Conservation (phyloP, 129 eudicot genomes). For the Arctium minus region DNA sequence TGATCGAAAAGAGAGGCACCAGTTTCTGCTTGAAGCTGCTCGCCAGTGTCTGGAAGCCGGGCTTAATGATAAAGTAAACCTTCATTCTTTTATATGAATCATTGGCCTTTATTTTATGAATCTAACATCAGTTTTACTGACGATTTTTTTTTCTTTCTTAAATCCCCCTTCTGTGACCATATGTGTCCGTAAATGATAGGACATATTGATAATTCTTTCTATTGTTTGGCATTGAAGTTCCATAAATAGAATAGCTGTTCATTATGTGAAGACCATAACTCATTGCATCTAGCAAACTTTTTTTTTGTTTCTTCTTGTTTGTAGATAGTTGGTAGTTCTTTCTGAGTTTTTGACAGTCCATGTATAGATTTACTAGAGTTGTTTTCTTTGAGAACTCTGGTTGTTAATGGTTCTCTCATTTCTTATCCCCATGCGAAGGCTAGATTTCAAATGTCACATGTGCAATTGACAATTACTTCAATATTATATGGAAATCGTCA, state of each 20-base stretch:
- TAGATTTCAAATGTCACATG: background rate
- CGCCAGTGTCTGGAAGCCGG: slow-evolving; percentile 89
- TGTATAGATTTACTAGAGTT: background rate
- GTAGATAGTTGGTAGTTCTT: background rate
- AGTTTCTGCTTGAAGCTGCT: slow-evolving; percentile 92
- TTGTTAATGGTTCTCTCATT: background rate
- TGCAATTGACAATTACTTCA: background rate
- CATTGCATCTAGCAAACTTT: background rate
- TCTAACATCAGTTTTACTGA: background rate
- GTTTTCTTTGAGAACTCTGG: background rate
- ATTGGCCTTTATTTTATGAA: background rate
- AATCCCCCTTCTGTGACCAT: background rate
- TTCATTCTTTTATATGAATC: slow-evolving; percentile 1
- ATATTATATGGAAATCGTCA: background rate
- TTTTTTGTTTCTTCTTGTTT: background rate
- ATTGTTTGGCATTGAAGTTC: background rate
- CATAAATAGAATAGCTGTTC: background rate
- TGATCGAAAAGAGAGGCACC: slow-evolving; percentile 56
- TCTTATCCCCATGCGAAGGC: background rate
- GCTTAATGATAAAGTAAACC: slow-evolving; percentile 74
- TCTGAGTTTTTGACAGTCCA: background rate
- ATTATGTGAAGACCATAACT: background rate
- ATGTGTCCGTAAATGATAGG: background rate
- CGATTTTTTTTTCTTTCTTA: too few relatives aligned
- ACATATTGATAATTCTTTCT: background rate